Evolutionary conservation across 2,329 filamentous ascomycete genomes (phyloP).

Genomic region (Colletotrichum tabaci): DNA sequence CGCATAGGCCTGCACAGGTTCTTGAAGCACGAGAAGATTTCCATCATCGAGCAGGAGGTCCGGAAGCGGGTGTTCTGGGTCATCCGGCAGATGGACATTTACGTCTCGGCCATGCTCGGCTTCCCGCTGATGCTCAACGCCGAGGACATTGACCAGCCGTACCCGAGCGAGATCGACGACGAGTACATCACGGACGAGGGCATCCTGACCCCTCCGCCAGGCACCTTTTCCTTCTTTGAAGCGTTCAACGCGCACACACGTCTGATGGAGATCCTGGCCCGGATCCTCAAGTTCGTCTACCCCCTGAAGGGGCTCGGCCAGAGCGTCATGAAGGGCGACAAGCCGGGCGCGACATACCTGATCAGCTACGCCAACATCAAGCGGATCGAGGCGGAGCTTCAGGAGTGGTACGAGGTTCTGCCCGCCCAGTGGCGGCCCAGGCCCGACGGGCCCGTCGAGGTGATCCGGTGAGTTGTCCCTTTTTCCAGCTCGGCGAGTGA

Average conservation of each 20-base stretch:
- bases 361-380: constrained; percentile 76
- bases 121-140: constrained; percentile 75
- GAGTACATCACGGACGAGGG: constrained; percentile 74
- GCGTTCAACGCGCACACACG: constrained; percentile 77
- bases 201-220: constrained; percentile 69
- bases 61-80: constrained; percentile 78
- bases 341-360: constrained; percentile 67
- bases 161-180: constrained; percentile 76
- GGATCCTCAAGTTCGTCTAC: constrained; percentile 77
- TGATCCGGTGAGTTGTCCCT: constrained; percentile 76
- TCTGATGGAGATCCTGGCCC: constrained; percentile 75
- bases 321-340: constrained; percentile 58
- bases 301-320: constrained; percentile 72
- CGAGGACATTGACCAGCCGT: constrained; percentile 78
- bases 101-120: constrained; percentile 77
- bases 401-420: constrained; percentile 75
- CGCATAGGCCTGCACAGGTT: constrained; percentile 85
- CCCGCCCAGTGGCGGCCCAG: constrained; percentile 85
- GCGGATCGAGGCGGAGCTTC: constrained; percentile 75
- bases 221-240: constrained; percentile 72
- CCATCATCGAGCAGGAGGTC: constrained; percentile 74
- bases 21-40: constrained; percentile 74
- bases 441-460: constrained; percentile 80
- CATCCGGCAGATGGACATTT: constrained; percentile 79
- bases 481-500: too few species aligned